Base-by-base conservation (phyloP, 345 rosid species). In the Adansonia digitata region DNA sequence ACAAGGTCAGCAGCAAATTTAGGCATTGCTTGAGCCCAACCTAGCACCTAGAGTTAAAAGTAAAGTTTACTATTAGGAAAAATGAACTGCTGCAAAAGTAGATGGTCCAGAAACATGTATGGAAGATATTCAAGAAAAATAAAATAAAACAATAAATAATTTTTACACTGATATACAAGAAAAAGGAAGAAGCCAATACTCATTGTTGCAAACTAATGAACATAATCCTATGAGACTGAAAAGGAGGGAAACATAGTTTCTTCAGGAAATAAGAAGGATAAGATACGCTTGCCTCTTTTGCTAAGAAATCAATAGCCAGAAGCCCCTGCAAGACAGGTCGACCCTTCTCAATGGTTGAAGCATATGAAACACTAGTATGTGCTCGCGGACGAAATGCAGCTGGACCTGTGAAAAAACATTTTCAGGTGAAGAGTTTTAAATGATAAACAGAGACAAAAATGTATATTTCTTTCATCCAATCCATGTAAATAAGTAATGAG, bases 21-120 rank as follows among this genome's bases (percentile, higher is more conserved):
- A 57, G 99, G 99, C 98, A 95, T 89, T 65, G 98, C 97, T 87
- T 95, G 98, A 79, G 99, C 99, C 99, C 99, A 95, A 76, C 97
- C 98, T 78, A 93, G 89, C 78, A 95, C 94, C 99, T 95, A 68
- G 34, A 80, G 66, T 42, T 81, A 59, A 64, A n/a, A 60, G 22
- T 29, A 31, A 60, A 72, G 73, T 65, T 55, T 20, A 48, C 37
- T 7, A 60, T 45, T 26, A 60, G 40, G 52, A 31, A 43, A 29
- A 49, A 49, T 1, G 6, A 9, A 49, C 24, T n/a, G 59, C 59
- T 49, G 59, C 6, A 69, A 13, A 31, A 18, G 43, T 34, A 69
- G 59, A 34, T 69, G 42, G 26, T 31, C 15, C 43, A 29, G 57
- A 69, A 69, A 34, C 59, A 18, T 49, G 59, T 49, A 39, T 5